Evolutionary conservation across 768 basidiomycete genomes (phyloP).

Genomic region (Kwoniella shandongensis): DNA sequence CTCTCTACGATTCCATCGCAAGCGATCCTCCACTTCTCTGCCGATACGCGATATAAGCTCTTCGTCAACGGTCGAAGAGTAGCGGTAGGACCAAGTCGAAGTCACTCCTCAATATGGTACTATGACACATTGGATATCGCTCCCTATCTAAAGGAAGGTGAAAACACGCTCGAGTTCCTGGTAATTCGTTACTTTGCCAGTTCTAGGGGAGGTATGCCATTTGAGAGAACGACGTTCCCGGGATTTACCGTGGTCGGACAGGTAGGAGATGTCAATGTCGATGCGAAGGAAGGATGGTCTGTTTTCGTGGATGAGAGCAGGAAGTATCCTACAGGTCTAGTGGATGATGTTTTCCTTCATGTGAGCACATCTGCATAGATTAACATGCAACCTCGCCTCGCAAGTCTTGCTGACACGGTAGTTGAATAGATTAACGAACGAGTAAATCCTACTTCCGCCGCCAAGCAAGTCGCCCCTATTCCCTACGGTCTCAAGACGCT

Average conservation of each 20-base stretch:
- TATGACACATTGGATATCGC: slow-evolving; percentile 30
- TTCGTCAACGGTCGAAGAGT: slow-evolving; percentile 28
- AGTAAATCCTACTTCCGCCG: slow-evolving; percentile 5
- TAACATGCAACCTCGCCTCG: not conserved
- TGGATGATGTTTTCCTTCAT: slow-evolving; percentile 25
- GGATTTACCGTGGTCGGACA: slow-evolving; percentile 24
- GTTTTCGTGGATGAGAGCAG: slow-evolving; percentile 13
- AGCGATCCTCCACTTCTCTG: slow-evolving; percentile 17
- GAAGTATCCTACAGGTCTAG: slow-evolving; percentile 14
- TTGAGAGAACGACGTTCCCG: slow-evolving; percentile 26
- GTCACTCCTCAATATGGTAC: slow-evolving; percentile 24
- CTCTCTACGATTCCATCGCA: not conserved
- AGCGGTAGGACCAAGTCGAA: slow-evolving; percentile 23
- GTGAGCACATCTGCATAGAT: not conserved
- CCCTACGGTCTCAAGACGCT: slow-evolving; percentile 14
- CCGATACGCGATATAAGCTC: slow-evolving; percentile 38
- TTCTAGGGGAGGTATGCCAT: slow-evolving; percentile 24
- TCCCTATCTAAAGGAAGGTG: slow-evolving; percentile 13
- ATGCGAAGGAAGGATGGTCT: slow-evolving; percentile 8
- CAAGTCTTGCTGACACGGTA: not conserved
- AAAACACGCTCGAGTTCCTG: slow-evolving; percentile 21
- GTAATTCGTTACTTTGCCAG: slow-evolving; percentile 30
- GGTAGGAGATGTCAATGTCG: slow-evolving; percentile 14
- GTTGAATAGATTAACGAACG: slow-evolving; percentile 16
- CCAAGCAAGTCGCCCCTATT: not conserved